These are phyloP conservation scores for Erigeron philadelphicus DNA, from an alignment of 140 eudicot species.

Conservation along the genomic window DNA sequence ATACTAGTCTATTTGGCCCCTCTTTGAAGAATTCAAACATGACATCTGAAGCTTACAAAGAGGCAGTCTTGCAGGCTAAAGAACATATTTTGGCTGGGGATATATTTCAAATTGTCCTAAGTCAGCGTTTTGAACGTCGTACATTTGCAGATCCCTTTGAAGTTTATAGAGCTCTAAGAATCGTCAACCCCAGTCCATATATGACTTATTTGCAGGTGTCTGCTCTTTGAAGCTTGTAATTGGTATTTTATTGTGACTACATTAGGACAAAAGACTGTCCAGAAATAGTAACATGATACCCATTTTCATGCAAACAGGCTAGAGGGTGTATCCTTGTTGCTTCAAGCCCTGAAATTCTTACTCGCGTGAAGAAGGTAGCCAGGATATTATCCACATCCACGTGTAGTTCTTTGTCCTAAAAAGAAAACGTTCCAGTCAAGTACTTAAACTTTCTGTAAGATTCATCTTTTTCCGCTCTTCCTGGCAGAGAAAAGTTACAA, in stretches of 20 bases:
- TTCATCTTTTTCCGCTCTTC: slow-evolving; percentile 16
- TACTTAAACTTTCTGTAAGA: slow-evolving; percentile 7
- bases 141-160: slow-evolving; percentile 99
- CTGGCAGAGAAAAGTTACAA: slow-evolving; percentile 70
- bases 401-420: slow-evolving; percentile 16
- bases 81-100: slow-evolving; percentile 98
- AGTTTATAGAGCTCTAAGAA: slow-evolving; percentile 88
- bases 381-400: slow-evolving; percentile 9
- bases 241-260: slow-evolving; percentile 2
- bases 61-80: slow-evolving; percentile 84
- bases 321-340: slow-evolving; percentile 93
- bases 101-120: slow-evolving; percentile 89
- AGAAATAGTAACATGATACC: slow-evolving; percentile 8
- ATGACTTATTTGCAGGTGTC: slow-evolving; percentile 86
- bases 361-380: slow-evolving; percentile 81
- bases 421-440: slow-evolving; percentile 8
- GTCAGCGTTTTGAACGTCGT: slow-evolving; percentile 92
- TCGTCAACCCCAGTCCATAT: slow-evolving; percentile 97
- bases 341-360: slow-evolving; percentile 97
- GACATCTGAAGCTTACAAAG: slow-evolving; percentile 72
- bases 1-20: slow-evolving; percentile 74
- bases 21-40: slow-evolving; percentile 71
- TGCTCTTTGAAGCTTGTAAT: slow-evolving; percentile 17
- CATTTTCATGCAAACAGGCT: slow-evolving; percentile 51
- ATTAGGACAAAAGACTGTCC: not conserved